phyloP scores from a whole-genome alignment of 768 basidiomycete genomes.

The Daedaleopsis nitida region DNA sequence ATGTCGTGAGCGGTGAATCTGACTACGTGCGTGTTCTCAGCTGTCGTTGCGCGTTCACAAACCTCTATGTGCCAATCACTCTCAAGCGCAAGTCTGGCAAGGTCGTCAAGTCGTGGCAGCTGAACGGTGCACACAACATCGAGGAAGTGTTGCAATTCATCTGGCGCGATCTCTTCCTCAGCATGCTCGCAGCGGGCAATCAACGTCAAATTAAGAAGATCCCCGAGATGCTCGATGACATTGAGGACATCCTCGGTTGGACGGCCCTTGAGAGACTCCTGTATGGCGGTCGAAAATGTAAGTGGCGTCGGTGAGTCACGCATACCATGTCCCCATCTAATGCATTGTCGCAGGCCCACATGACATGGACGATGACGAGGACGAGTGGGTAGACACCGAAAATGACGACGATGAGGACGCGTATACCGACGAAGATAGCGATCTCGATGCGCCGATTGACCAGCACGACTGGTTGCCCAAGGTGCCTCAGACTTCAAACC shows the following conservation, averaged over 20 bases:
- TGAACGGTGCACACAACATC: conserved; percentile 50
- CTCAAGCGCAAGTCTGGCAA: conserved; percentile 48
- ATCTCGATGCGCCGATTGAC: conserved; percentile 15
- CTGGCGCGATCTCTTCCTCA: conserved; percentile 69
- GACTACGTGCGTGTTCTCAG: conserved; percentile 33
- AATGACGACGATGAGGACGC: conserved; percentile 34
- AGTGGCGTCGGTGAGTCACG: conserved; percentile 14
- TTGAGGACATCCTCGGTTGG: conserved; percentile 55
- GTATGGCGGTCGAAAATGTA: conserved; percentile 52
- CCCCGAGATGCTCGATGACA: conserved; percentile 60
- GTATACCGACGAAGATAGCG: conserved; percentile 17
- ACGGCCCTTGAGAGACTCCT: conserved; percentile 51
- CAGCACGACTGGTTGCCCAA: conserved; percentile 25
- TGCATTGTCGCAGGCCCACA: conserved; percentile 12
- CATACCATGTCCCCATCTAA: background rate
- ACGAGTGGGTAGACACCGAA: conserved; percentile 35
- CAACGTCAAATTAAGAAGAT: conserved; percentile 35
- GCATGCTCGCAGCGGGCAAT: conserved; percentile 46
- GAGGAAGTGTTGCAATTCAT: conserved; percentile 57
- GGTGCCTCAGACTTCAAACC: conserved; percentile 20
- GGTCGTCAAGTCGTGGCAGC: conserved; percentile 48
- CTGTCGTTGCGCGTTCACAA: conserved; percentile 55
- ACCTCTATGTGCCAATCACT: conserved; percentile 46
- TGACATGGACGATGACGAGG: conserved; percentile 33
- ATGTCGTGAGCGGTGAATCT: conserved; percentile 8